phyloP scores from a whole-genome alignment of 768 basidiomycete genomes.

The Cystofilobasidium ferigula region DNA sequence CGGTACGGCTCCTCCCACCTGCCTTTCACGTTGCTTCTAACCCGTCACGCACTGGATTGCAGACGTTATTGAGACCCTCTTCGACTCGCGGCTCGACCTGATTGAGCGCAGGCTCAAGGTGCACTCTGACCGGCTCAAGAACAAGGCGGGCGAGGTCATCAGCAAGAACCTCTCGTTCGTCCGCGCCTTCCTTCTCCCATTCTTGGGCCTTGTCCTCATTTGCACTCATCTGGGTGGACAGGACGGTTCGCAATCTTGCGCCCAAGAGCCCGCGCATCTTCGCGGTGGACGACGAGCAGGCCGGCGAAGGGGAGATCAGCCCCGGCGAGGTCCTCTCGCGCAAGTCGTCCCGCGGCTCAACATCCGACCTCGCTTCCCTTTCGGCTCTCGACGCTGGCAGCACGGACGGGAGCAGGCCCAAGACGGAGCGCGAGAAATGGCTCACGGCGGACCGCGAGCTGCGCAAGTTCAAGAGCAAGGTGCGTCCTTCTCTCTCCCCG shows the following conservation, averaged over 20 bases:
- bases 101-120: constrained; percentile 67
- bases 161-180: constrained; percentile 46
- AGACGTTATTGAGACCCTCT: constrained; percentile 12
- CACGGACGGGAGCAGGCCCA: not conserved
- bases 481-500: not conserved
- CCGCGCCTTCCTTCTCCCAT: not conserved
- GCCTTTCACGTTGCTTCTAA: not conserved
- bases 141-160: constrained; percentile 63
- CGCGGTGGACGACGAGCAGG: not conserved
- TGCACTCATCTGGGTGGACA: not conserved
- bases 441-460: constrained; percentile 21
- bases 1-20: not conserved
- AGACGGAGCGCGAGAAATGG: constrained; percentile 9
- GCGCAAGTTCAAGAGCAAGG: constrained; percentile 24
- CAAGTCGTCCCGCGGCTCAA: not conserved
- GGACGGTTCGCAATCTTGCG: constrained; percentile 1
- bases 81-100: constrained; percentile 56
- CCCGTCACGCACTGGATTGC: not conserved
- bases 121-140: constrained; percentile 70
- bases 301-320: not conserved
- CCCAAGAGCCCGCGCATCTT: constrained; percentile 24
- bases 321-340: not conserved
- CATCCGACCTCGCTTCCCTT: not conserved
- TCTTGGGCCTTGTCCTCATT: not conserved
- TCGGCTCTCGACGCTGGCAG: not conserved